phyloP scores from a whole-genome alignment of 2,329 filamentous ascomycete species.

The Helicocarpus griseus region DNA sequence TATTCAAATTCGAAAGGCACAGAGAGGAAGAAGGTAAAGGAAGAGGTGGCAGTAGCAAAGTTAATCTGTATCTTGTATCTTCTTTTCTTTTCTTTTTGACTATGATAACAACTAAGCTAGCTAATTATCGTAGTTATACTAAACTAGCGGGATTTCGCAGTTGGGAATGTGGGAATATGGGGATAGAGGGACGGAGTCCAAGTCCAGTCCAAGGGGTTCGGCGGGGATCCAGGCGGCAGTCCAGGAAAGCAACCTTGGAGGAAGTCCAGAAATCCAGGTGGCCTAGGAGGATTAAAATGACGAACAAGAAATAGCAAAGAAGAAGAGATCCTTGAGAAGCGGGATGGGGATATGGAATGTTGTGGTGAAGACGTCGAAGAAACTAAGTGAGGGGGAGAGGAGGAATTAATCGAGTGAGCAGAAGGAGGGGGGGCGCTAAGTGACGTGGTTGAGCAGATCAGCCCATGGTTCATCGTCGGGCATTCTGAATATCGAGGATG shows the following conservation, averaged over 20 bases:
- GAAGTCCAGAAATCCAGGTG: no score
- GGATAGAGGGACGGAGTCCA: background rate
- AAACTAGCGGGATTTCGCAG: background rate
- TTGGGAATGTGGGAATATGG: background rate
- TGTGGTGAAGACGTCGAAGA: background rate
- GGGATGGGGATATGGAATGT: no score
- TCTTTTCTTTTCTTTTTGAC: constrained; percentile 1
- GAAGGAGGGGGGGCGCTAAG: background rate
- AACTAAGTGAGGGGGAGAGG: no score
- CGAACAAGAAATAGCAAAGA: background rate
- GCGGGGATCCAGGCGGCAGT: background rate
- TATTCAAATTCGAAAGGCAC: constrained; percentile 10
- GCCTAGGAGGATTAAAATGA: background rate
- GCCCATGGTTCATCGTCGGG: no score
- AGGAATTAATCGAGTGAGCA: no score
- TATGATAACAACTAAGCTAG: constrained; percentile 10
- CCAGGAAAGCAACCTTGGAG: no score
- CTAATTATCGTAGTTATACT: constrained; percentile 7
- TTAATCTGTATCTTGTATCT: constrained; percentile 10
- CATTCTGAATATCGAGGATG: no score
- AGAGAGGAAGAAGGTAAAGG: constrained; percentile 7
- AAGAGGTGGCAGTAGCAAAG: constrained; percentile 7
- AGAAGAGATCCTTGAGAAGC: no score
- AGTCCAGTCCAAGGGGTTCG: background rate
- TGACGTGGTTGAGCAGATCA: background rate